phyloP scores from a whole-genome alignment of 2,329 filamentous ascomycete genomes.

The Davidsoniella virescens region DNA sequence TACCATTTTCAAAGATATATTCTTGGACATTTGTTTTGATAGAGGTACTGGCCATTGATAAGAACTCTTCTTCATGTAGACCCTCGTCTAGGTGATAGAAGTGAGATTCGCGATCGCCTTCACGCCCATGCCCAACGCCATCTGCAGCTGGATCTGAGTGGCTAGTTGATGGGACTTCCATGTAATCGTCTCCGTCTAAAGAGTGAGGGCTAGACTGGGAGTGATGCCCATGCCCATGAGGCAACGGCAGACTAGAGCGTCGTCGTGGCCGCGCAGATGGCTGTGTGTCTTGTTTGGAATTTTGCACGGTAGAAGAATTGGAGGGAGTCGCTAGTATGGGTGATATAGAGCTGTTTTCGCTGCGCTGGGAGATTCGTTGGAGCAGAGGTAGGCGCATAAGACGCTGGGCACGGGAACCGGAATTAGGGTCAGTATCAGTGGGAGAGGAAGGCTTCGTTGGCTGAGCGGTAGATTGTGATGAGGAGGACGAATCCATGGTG shows the following conservation, averaged over 20 bases:
- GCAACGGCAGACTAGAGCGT: not conserved
- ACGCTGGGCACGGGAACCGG: slow-evolving; percentile 1
- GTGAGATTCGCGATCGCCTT: no score
- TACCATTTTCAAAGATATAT: slow-evolving; percentile 13
- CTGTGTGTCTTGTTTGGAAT: not conserved
- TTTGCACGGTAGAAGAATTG: no score
- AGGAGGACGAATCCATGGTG: no score
- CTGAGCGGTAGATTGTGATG: no score
- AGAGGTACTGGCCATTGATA: slow-evolving; percentile 7
- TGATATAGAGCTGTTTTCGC: no score
- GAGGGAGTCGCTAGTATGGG: no score
- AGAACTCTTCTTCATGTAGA: slow-evolving; percentile 2
- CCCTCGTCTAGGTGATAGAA: not conserved
- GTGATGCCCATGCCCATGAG: not conserved
- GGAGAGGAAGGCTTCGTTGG: not conserved
- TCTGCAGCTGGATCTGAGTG: not conserved
- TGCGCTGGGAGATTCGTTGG: not conserved
- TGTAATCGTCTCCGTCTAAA: not conserved
- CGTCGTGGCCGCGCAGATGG: not conserved
- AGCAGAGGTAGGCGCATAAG: slow-evolving; percentile 8
- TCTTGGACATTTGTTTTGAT: slow-evolving; percentile 9
- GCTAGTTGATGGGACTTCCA: not conserved
- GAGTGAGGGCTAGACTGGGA: no score
- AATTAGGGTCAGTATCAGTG: not conserved
- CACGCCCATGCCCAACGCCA: not conserved